Base-by-base conservation (phyloP, 441 rosid genomes). In the Pelargonium citronellum region DNA sequence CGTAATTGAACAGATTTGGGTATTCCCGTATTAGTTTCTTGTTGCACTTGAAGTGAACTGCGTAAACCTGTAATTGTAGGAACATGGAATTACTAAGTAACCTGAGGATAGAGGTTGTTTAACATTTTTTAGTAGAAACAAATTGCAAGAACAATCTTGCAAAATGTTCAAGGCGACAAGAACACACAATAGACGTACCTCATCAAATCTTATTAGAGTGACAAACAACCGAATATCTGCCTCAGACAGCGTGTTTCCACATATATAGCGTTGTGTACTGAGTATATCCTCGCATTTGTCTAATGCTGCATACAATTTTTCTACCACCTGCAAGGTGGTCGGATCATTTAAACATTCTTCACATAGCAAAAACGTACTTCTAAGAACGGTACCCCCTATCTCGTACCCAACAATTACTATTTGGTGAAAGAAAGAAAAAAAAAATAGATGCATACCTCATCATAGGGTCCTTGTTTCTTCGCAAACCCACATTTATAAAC, bases 141-240 rank as follows among this genome's bases (percentile, higher is more conserved):
- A n/a, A 46, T 46, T 9, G 13, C 51, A 9, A 46, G 51, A 46
- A 46, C 51, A 1, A 27, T 27, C 2, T 27, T 27, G 34, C 34
- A 27, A 27, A 27, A 27, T 27, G 34, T 2, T 27, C 34, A 27
- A 27, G 34, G 34, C 34, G 2, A 27, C 34, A 27, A 0, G 34
- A 27, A 1, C 34, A 27, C 4, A 3, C 34, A 1, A 27, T 27
- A 1, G 34, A 27, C 4, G 34, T 77, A 77, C 77, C 77, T 77
- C 80, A 27, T 77, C 80, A 67, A 77, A 77, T 73, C 80, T 77
- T 70, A 77, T 73, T 55, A 77, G 61, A 60, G 80, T 77, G 30
- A 77, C 80, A 73, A 77, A 77, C 68, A 77, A 41, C 53, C 74
- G 70, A 34, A 77, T 55, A 66, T 77, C 80, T 0, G 72, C 34